Evolutionary conservation across 805 yeast genomes (phyloP), one percentile per base, ranked within the genome.

Genomic region (Myxozyma neotropica): DNA sequence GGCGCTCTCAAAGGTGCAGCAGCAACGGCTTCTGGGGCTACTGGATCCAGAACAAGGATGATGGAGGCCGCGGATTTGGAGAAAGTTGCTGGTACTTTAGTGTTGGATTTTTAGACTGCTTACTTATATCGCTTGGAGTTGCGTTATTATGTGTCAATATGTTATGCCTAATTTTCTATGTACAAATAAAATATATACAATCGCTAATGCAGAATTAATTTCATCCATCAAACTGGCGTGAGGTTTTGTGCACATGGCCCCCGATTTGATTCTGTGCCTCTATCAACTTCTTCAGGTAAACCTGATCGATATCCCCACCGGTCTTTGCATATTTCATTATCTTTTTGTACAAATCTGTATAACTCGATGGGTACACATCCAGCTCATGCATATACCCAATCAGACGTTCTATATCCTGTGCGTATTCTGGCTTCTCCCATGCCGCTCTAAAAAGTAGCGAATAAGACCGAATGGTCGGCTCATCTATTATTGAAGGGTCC

Each of bases 61-160:
- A 59, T 80, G 46, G 81, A 79, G 65, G 73, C 79, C 21, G 72
- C 77, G 49, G 82, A 80, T 66, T 69, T 80, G 45, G 70, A 74
- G 4, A 75, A 74, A 47, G 69, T 80, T 4, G 80, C 81, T 2
- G 83, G 83, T 10, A 74, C 79, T 4, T 68, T 80, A 24, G 73
- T 79, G 31, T 68, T 80, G 51, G 83, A 80, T 54, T 80, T 80
- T 63, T 80, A 50, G 53, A n/a, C n/a, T n/a, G n/a, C n/a, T 15
- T 27, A 42, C 27, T 27, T 4, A 5, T 17, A 6, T 26, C 21
- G 4, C 15, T 15, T 44, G 48, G 36, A 26, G 48, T 26, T 26
- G 1, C 13, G 36, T 12, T 39, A 15, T n/a, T 31, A 8, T 31
- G 13, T 31, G 8, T 31, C 12, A 31, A 8, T 31, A 8, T n/a